Evolutionary conservation across 2,329 filamentous ascomycete genomes (phyloP), one percentile per base, ranked within the genome.

Genomic region (Fusarium vanettenii): DNA sequence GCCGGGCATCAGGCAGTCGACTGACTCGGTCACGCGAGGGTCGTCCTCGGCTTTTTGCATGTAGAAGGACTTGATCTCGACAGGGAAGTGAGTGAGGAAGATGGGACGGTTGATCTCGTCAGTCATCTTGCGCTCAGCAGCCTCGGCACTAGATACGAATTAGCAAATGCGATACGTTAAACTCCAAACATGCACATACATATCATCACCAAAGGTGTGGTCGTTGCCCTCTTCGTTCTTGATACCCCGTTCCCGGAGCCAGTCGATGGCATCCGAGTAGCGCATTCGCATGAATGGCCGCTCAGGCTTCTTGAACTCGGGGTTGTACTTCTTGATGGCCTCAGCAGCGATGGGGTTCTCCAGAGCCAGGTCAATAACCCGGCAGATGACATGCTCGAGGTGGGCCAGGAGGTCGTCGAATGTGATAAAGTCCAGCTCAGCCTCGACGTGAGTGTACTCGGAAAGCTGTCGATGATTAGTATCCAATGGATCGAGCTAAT

Each of bases 61-160:
- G 89, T 99, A 99, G 84, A 99, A 99, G 2, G 97, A 94, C 89
- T 99, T 99, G 89, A 99, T 98, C 86, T 96, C 95, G 69, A 92
- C 92, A 22, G 97, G 97, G 91, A 99, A 99, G 86, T 98, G 96
- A 3, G 96, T 98, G 48, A 98, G 89, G 87, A 98, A 94, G 84
- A 99, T 98, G 72, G 97, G 97, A 64, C 91, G 88, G 91, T 97
- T 97, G 88, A 99, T 97, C 78, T 93, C 93, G 83, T 99, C 97
- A 2, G 96, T 98, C 97, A 99, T 99, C 82, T 89, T 91, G 79
- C 97, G 93, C 89, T 99, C 97, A 14, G 97, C 97, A 14, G 97
- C 97, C 85, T 98, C 97, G 76, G 97, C 97, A 80, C 71, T 73
- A 18, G 22, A 52, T 20, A 39, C 62, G 6, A 62, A 68, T 65